Base-by-base conservation (phyloP, 2,329 filamentous ascomycete genomes). In the Venturia aucupariae region DNA sequence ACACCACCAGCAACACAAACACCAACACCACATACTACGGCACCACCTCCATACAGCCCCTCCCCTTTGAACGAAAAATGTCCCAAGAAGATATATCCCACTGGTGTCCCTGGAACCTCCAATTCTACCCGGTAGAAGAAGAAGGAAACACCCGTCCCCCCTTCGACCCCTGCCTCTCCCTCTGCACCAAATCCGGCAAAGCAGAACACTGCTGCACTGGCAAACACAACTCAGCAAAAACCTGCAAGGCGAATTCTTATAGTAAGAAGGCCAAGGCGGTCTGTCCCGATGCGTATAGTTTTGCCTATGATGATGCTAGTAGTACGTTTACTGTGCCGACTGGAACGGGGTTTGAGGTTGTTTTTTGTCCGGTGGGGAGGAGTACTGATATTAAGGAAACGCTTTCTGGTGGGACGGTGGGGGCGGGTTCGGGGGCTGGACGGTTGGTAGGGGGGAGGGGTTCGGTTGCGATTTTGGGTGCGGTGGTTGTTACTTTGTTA, bases 271-370 rank as follows among this genome's bases (percentile, higher is more conserved):
- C 89, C 63, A 94, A 95, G 78, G 77, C 76, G 4, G 82, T 93
- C 13, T 95, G 90, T 72, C 90, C 90, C 0, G 90, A 95, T 75
- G 90, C 90, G 3, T 95, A 94, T 76, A 90, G 87, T 71, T 95
- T 84, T 73, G 80, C 82, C 22, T 84, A 82, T 67, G 82, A 85
- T 68, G 82, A 85, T 68, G 77, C 81, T 67, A 79, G 76, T 15
- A 83, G 80, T 30, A 84, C 82, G 1, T 84, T 85, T 72, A 82
- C 83, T 69, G 80, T 83, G 44, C 80, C 80, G 3, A 75, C 77
- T 39, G 90, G 90, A n/a, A 89, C 87, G 32, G 89, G 89, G 0
- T 94, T 89, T 80, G 85, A 92, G 73, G 81, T 94, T 19, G 81
- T 89, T 11, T 90, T 94, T 73, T 94, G 90, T 73, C 90, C 90